Percentiles rank a stretch among this genome's conserved stretches.
phyloP scores from a whole-genome alignment of 2,329 filamentous ascomycete species.

The Pezicula carpinea region DNA sequence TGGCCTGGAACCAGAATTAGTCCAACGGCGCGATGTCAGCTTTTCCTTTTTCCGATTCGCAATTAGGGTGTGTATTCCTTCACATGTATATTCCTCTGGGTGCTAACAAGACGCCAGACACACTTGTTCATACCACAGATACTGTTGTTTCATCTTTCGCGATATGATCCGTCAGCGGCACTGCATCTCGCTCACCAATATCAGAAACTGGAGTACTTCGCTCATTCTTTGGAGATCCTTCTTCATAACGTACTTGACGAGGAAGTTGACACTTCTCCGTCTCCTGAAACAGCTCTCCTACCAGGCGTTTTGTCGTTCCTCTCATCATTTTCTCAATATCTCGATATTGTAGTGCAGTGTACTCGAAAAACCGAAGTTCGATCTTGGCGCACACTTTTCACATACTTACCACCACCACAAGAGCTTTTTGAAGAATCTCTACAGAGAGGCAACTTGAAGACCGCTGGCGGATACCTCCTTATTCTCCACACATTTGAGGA shows the following conservation, averaged over 20 bases:
- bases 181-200: slow-evolving; percentile 81
- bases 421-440: slow-evolving; percentile 92
- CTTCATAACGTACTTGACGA: slow-evolving; percentile 92
- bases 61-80: slow-evolving; percentile 62
- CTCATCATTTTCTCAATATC: slow-evolving; percentile 76
- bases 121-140: slow-evolving; percentile 90
- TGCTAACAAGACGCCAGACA: slow-evolving; percentile 50
- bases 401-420: slow-evolving; percentile 82
- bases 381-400: slow-evolving; percentile 91
- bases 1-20: slow-evolving; percentile 85
- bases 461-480: slow-evolving; percentile 92
- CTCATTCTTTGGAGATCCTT: slow-evolving; percentile 87
- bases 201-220: slow-evolving; percentile 82
- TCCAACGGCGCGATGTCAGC: slow-evolving; percentile 86
- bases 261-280: slow-evolving; percentile 72
- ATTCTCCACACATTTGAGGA: slow-evolving; percentile 82
- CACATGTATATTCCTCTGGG: not conserved
- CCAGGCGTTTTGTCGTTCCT: slow-evolving; percentile 58
- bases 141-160: slow-evolving; percentile 71
- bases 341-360: slow-evolving; percentile 94
- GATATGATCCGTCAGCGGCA: slow-evolving; percentile 75
- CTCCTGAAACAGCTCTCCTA: slow-evolving; percentile 59
- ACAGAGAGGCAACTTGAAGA: slow-evolving; percentile 81
- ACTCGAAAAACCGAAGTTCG: slow-evolving; percentile 94
- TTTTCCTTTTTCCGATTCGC: slow-evolving; percentile 88